Percentiles rank a stretch among this genome's conserved stretches.
These are phyloP conservation scores for Calendula officinalis DNA, from an alignment of 129 eudicot genomes.

Conservation along the genomic window DNA sequence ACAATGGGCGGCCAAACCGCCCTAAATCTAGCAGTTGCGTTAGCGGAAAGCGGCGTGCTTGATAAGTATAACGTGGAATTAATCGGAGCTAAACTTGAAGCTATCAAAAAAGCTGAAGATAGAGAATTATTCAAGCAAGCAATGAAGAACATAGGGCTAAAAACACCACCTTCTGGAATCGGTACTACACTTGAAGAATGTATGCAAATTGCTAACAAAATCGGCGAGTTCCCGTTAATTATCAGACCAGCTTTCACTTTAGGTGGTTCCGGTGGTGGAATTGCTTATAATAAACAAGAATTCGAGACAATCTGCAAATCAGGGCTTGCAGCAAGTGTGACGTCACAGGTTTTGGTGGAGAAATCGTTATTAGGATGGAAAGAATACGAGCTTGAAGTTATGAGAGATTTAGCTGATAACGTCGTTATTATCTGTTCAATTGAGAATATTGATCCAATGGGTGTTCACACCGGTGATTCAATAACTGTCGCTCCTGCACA, in stretches of 20 bases:
- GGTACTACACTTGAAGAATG: conserved; percentile 84
- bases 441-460: conserved; percentile 87
- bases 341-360: conserved; percentile 87
- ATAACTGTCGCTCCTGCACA: conserved; percentile 93
- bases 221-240: conserved; percentile 88
- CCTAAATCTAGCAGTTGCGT: conserved; percentile 76
- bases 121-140: conserved; percentile 80
- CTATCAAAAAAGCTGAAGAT: conserved; percentile 86
- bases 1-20: conserved; percentile 96
- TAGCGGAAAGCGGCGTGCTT: conserved; percentile 79
- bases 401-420: conserved; percentile 97
- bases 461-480: conserved; percentile 91
- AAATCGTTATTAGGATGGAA: conserved; percentile 92
- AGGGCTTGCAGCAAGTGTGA: conserved; percentile 88
- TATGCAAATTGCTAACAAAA: conserved; percentile 54
- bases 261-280: conserved; percentile 95
- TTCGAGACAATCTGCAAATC: conserved; percentile 89
- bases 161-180: conserved; percentile 88
- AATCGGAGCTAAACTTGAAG: conserved; percentile 86
- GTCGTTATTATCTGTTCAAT: conserved; percentile 83
- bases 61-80: conserved; percentile 78
- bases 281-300: conserved; percentile 82
- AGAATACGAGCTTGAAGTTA: conserved; percentile 91
- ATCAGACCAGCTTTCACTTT: conserved; percentile 78
- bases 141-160: conserved; percentile 76